Evolutionary conservation across 2,329 filamentous ascomycete species (phyloP), one percentile per base, ranked within the genome.

Genomic region (Trichoderma breve): DNA sequence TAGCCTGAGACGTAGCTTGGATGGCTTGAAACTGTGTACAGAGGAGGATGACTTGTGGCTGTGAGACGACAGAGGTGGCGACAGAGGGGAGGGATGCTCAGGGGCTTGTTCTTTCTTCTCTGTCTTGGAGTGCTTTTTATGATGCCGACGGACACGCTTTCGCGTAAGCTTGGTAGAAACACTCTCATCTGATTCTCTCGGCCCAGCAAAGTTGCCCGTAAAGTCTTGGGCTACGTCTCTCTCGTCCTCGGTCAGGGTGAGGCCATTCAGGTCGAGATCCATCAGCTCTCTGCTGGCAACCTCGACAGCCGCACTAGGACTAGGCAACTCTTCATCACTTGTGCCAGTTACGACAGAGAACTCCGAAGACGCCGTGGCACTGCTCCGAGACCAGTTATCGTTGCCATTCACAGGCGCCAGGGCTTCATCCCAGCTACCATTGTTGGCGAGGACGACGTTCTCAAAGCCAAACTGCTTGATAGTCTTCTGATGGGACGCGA

Each of bases 391-490:
- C 81, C 81, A 83, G n/a, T 75, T 82, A 74, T 80, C 84, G 76
- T 79, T 83, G 74, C 77, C 82, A 74, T 84, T 80, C 71, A 97
- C 83, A 2, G 92, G 92, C 51, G 90, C 88, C n/a, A 97, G 86
- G 0, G 93, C 93, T 34, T 94, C 91, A 72, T 96, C 92, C 93
- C 93, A 97, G 71, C 86, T 91, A 32, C 92, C 93, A 39, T 84
- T 84, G 73, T 88, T 86, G 65, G 89, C 86, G 57, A 97, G 86
- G 34, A 87, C 85, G 21, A 95, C 90, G 74, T 93, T 90, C 78
- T 94, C 90, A 80, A 97, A 94, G 79, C 94, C 91, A 78, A 95
- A 93, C 78, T 95, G 92, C 74, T 88, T 86, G 60, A 97, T 88
- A 0, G 89, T 91, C 70, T 84, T 83, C 34, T 89, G 87, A 81